phyloP scores from a whole-genome alignment of 2,329 filamentous ascomycete genomes.

The Cladosporium colombiae region DNA sequence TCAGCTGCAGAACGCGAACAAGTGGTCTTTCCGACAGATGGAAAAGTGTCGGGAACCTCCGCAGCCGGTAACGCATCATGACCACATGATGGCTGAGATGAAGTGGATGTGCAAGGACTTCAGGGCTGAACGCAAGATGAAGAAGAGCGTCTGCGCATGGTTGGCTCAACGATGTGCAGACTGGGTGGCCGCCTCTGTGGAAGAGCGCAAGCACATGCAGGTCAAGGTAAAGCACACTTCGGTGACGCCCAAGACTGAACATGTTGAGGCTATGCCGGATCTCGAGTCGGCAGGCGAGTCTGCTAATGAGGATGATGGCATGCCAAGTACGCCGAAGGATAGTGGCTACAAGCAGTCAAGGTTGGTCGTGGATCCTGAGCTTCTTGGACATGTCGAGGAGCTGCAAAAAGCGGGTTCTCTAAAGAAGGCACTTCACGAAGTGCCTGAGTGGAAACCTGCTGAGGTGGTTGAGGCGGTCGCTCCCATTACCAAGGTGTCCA shows the following conservation, averaged over 20 bases:
- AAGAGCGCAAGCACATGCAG: slow-evolving; percentile 68
- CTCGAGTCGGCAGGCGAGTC: slow-evolving; percentile 35
- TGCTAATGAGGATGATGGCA: slow-evolving; percentile 34
- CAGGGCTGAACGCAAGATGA: slow-evolving; percentile 91
- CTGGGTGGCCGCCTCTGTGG: slow-evolving; percentile 67
- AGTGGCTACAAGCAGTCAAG: slow-evolving; percentile 22
- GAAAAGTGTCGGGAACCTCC: slow-evolving; percentile 80
- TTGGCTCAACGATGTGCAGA: slow-evolving; percentile 81
- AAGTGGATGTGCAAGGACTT: slow-evolving; percentile 99
- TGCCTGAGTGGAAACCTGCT: slow-evolving; percentile 26
- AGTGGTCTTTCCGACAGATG: slow-evolving; percentile 89
- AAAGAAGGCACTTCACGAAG: slow-evolving; percentile 29
- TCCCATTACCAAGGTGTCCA: slow-evolving; percentile 60
- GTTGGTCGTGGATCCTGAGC: slow-evolving; percentile 34
- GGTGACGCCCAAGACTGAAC: slow-evolving; percentile 26
- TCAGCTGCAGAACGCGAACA: slow-evolving; percentile 83
- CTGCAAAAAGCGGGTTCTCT: slow-evolving; percentile 33
- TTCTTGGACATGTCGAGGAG: slow-evolving; percentile 28
- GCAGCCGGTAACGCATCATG: slow-evolving; percentile 76
- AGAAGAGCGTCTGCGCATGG: slow-evolving; percentile 75
- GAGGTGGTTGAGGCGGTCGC: neutral
- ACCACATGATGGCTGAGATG: slow-evolving; percentile 84
- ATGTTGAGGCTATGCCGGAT: slow-evolving; percentile 29
- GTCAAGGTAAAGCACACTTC: slow-evolving; percentile 57
- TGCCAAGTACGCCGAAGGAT: slow-evolving; percentile 31